Base-by-base conservation (phyloP, 1,284 basidiomycete species). In the Sutorius eximius region DNA sequence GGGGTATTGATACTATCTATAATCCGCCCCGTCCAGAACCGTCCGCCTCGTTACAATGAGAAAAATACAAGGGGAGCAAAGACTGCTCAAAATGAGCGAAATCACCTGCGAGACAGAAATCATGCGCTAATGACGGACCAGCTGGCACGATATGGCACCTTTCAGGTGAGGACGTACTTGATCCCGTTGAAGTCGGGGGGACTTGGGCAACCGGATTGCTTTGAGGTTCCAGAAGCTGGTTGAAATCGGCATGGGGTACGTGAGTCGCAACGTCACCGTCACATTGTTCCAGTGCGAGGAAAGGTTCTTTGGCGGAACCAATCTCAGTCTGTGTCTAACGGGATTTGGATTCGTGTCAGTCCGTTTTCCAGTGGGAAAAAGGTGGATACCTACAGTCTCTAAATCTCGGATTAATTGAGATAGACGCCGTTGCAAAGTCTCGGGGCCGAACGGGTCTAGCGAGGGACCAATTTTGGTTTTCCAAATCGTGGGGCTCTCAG, bases 341-440 rank as follows among this genome's bases (percentile, higher is more conserved):
- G 22, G 24, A 11, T 29, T 27, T 27, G 6, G 0, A 41, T 15
- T 33, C 51, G 18, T 33, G 40, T 50, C 11, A 13, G 38, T 52
- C 9, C 22, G 29, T 18, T 46, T n/a, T 10, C 20, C n/a, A 22
- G 27, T 38, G 52, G n/a, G 30, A 49, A 42, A 27, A 27, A 27
- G 24, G 24, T 27, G 8, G 46, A 36, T 24, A n/a, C 60, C 12
- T 52, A 70, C 69, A 32, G 41, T 56, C 27, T 56, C 55, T 13
- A 44, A 33, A 36, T 55, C 58, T 33, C 30, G 55, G 18, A 44
- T 51, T 11, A 45, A 29, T 27, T 48, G 46, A 32, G 53, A 51
- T 13, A 52, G 20, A 30, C 24, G 49, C 50, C 36, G 52, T 16
- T 47, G 52, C 15, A 32, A 45, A 20, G 13, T 45, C 40, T 50